Evolutionary conservation across 2,329 filamentous ascomycete genomes (phyloP).

Genomic region (Cryphonectria parasitica): DNA sequence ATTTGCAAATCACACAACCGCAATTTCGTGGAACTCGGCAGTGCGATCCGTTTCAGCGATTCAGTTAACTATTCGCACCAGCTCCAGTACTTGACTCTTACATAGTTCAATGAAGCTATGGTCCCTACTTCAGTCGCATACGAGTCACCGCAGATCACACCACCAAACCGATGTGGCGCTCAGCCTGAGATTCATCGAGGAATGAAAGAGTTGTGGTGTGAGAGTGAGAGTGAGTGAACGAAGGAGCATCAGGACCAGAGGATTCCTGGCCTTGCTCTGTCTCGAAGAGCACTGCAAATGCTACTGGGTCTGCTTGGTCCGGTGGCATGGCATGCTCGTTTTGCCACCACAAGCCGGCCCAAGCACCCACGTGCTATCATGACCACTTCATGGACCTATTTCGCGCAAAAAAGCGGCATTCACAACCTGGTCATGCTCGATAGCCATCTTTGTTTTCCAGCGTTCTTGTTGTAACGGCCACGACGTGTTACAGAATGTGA

Average conservation of each 20-base stretch:
- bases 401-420: background rate
- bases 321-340: background rate
- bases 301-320: background rate
- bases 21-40: constrained; percentile 15
- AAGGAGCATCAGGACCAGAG: too few species aligned
- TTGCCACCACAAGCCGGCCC: background rate
- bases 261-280: background rate
- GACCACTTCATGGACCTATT: background rate
- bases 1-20: constrained; percentile 3
- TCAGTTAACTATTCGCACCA: background rate
- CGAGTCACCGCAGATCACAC: background rate
- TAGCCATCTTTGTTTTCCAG: background rate
- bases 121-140: background rate
- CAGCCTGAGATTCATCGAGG: background rate
- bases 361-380: background rate
- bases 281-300: background rate
- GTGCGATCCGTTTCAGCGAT: background rate
- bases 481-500: background rate
- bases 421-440: background rate
- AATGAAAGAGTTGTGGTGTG: background rate
- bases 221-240: background rate
- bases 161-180: background rate
- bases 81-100: background rate
- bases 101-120: background rate
- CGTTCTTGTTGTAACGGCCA: background rate